These are phyloP conservation scores for Chlamydomonas applanata DNA, from an alignment of 139 green algal species.

Conservation along the genomic window DNA sequence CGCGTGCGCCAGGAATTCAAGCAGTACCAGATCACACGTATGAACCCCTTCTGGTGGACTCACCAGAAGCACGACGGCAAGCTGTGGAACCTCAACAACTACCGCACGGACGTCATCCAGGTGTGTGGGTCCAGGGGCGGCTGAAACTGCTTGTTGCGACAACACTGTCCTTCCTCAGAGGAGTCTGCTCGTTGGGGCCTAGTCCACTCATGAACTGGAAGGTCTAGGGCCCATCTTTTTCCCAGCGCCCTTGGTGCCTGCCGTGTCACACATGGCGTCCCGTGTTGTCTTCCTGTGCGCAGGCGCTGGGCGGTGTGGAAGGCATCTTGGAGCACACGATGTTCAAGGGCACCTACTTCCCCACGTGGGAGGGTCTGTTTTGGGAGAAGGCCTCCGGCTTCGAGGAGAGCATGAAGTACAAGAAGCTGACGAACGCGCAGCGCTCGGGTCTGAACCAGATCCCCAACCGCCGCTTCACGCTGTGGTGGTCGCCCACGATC, in stretches of 20 bases:
- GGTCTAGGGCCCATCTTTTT: too few species aligned
- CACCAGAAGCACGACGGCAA: constrained; percentile 99
- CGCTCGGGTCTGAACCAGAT: constrained; percentile 98
- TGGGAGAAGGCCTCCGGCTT: constrained; percentile 94
- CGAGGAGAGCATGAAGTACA: constrained; percentile 93
- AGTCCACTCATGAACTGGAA: too few species aligned
- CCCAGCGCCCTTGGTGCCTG: too few species aligned
- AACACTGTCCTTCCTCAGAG: too few species aligned
- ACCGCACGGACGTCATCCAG: constrained; percentile 95
- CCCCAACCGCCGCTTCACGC: constrained; percentile 96
- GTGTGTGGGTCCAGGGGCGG: neutral
- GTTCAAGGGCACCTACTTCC: constrained; percentile 99
- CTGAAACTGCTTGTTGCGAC: too few species aligned
- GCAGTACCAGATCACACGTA: constrained; percentile 78
- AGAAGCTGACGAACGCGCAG: constrained; percentile 99
- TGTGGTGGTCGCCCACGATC: constrained; percentile 99
- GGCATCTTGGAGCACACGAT: constrained; percentile 99
- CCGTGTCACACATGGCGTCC: too few species aligned
- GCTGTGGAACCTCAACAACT: constrained; percentile 99
- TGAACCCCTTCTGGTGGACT: constrained; percentile 99
- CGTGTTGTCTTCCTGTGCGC: neutral
- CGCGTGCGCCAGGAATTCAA: constrained; percentile 96
- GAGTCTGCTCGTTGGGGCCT: too few species aligned
- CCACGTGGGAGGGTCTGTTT: constrained; percentile 99
- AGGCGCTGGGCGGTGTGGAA: constrained; percentile 96